phyloP scores from a whole-genome alignment of 1,284 basidiomycete species.

The Prillingera fragicola region DNA sequence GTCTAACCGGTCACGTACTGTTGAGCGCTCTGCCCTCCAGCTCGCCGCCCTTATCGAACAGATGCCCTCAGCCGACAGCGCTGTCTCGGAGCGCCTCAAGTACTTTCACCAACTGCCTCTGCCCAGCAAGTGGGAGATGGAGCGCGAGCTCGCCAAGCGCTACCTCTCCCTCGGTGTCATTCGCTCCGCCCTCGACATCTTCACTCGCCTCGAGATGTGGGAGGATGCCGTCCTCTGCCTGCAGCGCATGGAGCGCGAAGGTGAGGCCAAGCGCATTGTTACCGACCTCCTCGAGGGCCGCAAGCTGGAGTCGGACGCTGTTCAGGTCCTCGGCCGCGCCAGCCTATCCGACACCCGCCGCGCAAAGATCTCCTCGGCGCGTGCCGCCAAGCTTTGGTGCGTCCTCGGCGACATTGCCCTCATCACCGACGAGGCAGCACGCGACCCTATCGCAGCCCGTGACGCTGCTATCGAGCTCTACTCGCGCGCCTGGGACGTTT shows the following conservation, averaged over 20 bases:
- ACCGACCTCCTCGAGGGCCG: conserved; percentile 73
- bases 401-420: conserved; percentile 88
- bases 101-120: conserved; percentile 74
- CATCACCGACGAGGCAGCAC: conserved; percentile 29
- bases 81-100: conserved; percentile 60
- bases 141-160: conserved; percentile 75
- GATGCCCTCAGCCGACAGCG: conserved; percentile 74
- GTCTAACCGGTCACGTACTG: conserved; percentile 75
- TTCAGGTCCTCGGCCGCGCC: conserved; percentile 60
- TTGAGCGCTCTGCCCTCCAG: conserved; percentile 81
- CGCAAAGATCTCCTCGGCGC: conserved; percentile 58
- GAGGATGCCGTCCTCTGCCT: conserved; percentile 86
- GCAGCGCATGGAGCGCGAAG: conserved; percentile 68
- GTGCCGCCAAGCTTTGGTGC: conserved; percentile 93
- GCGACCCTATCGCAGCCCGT: conserved; percentile 26
- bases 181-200: conserved; percentile 82
- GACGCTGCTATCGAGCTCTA: conserved; percentile 65
- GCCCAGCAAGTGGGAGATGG: conserved; percentile 85
- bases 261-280: conserved; percentile 71
- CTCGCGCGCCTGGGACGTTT: conserved; percentile 75
- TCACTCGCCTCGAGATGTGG: conserved; percentile 92
- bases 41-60: conserved; percentile 90
- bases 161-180: conserved; percentile 78
- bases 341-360: conserved; percentile 50
- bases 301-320: conserved; percentile 71